Percentiles rank a stretch among this genome's conserved stretches.
These are phyloP conservation scores for Apostasia shenzhenica DNA, from an alignment of 106 monocot species.

Conservation along the genomic window DNA sequence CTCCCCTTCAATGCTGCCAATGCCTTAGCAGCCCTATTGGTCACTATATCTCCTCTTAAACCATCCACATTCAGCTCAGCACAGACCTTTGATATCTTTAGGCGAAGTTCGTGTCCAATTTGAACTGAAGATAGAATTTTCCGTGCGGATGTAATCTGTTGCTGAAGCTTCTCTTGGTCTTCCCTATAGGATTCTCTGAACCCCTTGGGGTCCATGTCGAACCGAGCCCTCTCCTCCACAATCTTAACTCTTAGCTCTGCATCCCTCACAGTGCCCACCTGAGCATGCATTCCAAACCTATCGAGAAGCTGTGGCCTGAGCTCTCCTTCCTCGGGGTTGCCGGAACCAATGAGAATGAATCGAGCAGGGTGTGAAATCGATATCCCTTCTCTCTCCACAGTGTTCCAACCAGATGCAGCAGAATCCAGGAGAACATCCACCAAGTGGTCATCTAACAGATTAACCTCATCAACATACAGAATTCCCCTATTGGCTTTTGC, in stretches of 20 bases:
- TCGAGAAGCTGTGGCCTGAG: slow-evolving; percentile 96
- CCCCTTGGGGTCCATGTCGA: slow-evolving; percentile 69
- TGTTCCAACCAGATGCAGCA: slow-evolving; percentile 99
- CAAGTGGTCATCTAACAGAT: slow-evolving; percentile 91
- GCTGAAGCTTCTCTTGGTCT: slow-evolving; percentile 88
- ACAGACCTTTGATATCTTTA: slow-evolving; percentile 97
- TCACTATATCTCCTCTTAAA: slow-evolving; percentile 92
- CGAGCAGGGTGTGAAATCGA: slow-evolving; percentile 97
- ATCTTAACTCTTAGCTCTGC: slow-evolving; percentile 97
- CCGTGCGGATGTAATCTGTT: slow-evolving; percentile 67
- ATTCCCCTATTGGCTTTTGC: slow-evolving; percentile 98
- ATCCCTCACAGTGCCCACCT: slow-evolving; percentile 93
- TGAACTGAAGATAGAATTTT: slow-evolving; percentile 50
- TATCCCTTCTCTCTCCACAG: slow-evolving; percentile 96
- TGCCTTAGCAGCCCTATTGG: slow-evolving; percentile 89
- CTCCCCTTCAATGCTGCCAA: slow-evolving; percentile 91
- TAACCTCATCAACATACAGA: slow-evolving; percentile 98
- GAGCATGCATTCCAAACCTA: slow-evolving; percentile 97
- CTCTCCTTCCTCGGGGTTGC: slow-evolving; percentile 98
- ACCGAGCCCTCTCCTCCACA: slow-evolving; percentile 87
- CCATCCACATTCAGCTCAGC: slow-evolving; percentile 97
- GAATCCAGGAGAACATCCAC: slow-evolving; percentile 95
- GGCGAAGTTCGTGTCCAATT: slow-evolving; percentile 75
- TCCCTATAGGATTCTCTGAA: slow-evolving; percentile 68
- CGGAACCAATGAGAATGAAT: slow-evolving; percentile 95